Evolutionary conservation across 371 early-diverging fungal genomes (phyloP).

Genomic region (Mycotypha africana): DNA sequence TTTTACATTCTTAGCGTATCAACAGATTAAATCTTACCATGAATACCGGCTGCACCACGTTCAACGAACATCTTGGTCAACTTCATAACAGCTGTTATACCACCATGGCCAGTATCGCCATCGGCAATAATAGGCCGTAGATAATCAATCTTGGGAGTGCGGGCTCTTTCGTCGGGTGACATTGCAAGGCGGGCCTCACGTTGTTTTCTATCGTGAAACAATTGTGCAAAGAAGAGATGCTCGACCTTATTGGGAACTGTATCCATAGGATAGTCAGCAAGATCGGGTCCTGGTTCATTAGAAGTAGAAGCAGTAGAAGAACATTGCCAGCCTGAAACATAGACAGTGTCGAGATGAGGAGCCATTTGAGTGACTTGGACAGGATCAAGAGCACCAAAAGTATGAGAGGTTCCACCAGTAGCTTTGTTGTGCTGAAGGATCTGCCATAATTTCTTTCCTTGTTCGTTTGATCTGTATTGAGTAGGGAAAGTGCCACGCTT

Average conservation of each 20-base stretch:
- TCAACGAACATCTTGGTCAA: slow-evolving; percentile 93
- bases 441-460: slow-evolving; percentile 93
- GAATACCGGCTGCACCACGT: slow-evolving; percentile 89
- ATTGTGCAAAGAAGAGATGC: slow-evolving; percentile 95
- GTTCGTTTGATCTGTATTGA: slow-evolving; percentile 75
- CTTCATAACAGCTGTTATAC: slow-evolving; percentile 90
- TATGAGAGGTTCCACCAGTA: slow-evolving; percentile 80
- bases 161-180: slow-evolving; percentile 64
- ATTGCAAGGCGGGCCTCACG: slow-evolving; percentile 80
- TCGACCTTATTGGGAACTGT: slow-evolving; percentile 98
- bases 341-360: slow-evolving; percentile 94
- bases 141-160: slow-evolving; percentile 78
- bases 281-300: slow-evolving; percentile 98
- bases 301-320: slow-evolving; percentile 94
- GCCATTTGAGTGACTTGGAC: slow-evolving; percentile 96
- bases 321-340: slow-evolving; percentile 97
- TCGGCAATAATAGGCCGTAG: slow-evolving; percentile 96
- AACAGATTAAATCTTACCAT: slow-evolving; percentile 33
- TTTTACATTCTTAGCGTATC: not conserved
- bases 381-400: slow-evolving; percentile 92
- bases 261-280: slow-evolving; percentile 98
- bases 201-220: slow-evolving; percentile 97
- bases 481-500: slow-evolving; percentile 83
- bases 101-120: slow-evolving; percentile 96
- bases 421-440: slow-evolving; percentile 75